phyloP scores from a whole-genome alignment of 257 asterid genomes.

The Thymus mandschuricus region DNA sequence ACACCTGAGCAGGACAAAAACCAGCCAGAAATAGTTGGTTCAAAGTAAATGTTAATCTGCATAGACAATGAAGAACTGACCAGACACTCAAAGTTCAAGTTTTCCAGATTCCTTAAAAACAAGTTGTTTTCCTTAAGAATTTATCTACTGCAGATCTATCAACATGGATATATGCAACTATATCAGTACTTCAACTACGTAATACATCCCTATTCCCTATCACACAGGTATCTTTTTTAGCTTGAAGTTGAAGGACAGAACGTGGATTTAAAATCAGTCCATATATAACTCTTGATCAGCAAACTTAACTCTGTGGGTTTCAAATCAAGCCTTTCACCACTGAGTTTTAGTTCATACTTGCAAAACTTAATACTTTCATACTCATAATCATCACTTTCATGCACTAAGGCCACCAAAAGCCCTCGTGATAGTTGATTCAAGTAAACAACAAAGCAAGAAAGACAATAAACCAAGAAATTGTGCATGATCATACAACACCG shows the following conservation, averaged over 20 bases:
- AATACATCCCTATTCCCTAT: constrained; percentile 17
- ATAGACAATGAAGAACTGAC: background rate
- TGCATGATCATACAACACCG: background rate
- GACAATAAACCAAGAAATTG: constrained; percentile 9
- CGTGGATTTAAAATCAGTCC: background rate
- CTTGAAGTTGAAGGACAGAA: constrained; percentile 1
- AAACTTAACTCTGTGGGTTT: background rate
- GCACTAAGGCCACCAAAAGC: background rate
- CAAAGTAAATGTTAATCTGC: constrained; percentile 8
- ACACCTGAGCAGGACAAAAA: constrained; percentile 42
- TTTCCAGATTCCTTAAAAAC: background rate
- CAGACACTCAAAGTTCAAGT: background rate
- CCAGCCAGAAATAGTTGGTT: constrained; percentile 27
- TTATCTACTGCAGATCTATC: background rate
- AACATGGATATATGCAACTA: background rate
- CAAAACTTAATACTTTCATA: background rate
- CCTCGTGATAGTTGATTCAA: background rate
- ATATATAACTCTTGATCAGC: too few species aligned
- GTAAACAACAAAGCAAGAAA: background rate
- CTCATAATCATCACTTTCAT: background rate
- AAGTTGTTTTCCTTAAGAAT: background rate
- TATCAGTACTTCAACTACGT: background rate
- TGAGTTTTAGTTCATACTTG: background rate
- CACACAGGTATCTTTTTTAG: background rate
- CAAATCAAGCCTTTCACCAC: background rate